phyloP scores from a whole-genome alignment of 1,284 basidiomycete genomes.

The Pseudozyma sp. region DNA sequence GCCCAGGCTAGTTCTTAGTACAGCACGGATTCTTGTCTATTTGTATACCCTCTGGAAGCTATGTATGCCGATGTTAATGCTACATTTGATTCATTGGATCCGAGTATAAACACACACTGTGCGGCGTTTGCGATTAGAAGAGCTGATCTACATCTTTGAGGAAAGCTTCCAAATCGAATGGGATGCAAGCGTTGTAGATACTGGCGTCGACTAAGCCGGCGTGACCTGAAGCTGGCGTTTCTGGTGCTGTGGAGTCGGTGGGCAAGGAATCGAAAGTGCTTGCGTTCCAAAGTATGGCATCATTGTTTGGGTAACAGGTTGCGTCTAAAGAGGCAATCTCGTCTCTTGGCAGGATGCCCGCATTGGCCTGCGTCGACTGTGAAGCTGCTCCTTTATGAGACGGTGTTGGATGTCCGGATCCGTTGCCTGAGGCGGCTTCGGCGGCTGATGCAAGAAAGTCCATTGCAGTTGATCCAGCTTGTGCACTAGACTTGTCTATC shows the following conservation, averaged over 20 bases:
- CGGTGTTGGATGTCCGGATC: no score
- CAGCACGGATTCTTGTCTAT: background rate
- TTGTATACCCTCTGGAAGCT: conserved; percentile 4
- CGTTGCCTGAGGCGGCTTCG: conserved; percentile 4
- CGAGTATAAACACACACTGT: no score
- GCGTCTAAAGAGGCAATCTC: background rate
- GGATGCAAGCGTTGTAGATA: conserved; percentile 16
- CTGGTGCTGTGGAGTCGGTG: background rate
- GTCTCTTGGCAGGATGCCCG: background rate
- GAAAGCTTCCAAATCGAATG: conserved; percentile 39
- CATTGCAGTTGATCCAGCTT: conserved; percentile 11
- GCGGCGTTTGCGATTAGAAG: conserved; percentile 7
- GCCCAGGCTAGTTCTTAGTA: conserved; percentile 1
- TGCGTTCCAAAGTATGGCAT: background rate
- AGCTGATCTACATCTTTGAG: conserved; percentile 38
- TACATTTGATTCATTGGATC: background rate
- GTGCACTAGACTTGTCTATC: background rate
- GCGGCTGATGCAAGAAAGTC: conserved; percentile 23
- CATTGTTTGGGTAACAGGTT: background rate
- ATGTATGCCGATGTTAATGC: background rate
- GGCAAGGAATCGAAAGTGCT: background rate
- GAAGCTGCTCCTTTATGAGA: background rate
- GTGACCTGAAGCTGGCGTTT: conserved; percentile 1
- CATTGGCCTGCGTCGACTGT: background rate
- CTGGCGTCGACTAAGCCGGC: conserved; percentile 2